These are phyloP conservation scores for Russula foetens DNA, from an alignment of 768 basidiomycete genomes.

Conservation along the genomic window DNA sequence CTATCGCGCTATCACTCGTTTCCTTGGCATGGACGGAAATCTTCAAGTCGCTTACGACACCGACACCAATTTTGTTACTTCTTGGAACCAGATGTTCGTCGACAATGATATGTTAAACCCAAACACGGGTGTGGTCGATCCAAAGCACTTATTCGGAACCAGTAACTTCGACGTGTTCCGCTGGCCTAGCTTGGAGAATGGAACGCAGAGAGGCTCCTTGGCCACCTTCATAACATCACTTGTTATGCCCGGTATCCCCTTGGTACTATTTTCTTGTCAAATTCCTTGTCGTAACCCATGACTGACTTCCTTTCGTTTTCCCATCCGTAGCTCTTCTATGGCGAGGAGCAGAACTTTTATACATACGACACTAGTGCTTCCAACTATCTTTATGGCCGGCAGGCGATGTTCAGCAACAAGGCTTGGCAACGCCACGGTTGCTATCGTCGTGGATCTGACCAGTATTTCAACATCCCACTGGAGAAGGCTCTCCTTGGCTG, in stretches of 20 bases:
- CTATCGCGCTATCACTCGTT: slow-evolving; percentile 78
- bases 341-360: slow-evolving; percentile 91
- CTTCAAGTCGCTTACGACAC: slow-evolving; percentile 85
- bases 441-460: slow-evolving; percentile 80
- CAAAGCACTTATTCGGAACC: slow-evolving; percentile 85
- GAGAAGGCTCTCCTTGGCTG: slow-evolving; percentile 76
- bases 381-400: slow-evolving; percentile 93
- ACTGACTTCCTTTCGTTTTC: slow-evolving; percentile 12
- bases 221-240: slow-evolving; percentile 73
- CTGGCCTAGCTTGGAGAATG: slow-evolving; percentile 85
- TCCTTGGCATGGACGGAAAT: slow-evolving; percentile 95
- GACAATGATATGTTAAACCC: slow-evolving; percentile 82
- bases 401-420: slow-evolving; percentile 76
- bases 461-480: slow-evolving; percentile 92
- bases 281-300: background rate
- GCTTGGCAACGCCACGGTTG: slow-evolving; percentile 95
- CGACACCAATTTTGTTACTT: slow-evolving; percentile 71
- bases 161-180: slow-evolving; percentile 93
- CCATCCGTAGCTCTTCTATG: slow-evolving; percentile 61
- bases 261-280: slow-evolving; percentile 39
- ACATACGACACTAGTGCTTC: slow-evolving; percentile 78
- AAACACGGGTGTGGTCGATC: slow-evolving; percentile 56
- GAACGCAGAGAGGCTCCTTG: slow-evolving; percentile 65
- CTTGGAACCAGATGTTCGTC: slow-evolving; percentile 90
- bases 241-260: slow-evolving; percentile 80